Evolutionary conservation across 495 filamentous ascomycete species (phyloP).

Genomic region (Beverwykella pulmonaria): DNA sequence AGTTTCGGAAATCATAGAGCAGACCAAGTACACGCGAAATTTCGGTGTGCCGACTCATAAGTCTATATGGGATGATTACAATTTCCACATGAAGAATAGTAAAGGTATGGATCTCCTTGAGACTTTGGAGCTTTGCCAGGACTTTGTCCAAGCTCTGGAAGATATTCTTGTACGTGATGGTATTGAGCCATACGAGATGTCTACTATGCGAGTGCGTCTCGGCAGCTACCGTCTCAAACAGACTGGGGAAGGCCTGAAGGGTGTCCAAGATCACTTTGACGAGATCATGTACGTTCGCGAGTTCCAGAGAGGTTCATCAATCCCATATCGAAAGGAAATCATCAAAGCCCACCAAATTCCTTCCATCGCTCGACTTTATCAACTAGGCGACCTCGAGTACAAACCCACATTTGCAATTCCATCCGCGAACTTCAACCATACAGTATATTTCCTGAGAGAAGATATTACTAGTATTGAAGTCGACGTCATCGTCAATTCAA

Average conservation of each 20-base stretch:
- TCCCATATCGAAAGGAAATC: background rate
- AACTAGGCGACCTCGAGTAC: slow-evolving; percentile 22
- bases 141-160: slow-evolving; percentile 17
- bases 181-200: slow-evolving; percentile 24
- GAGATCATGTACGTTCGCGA: slow-evolving; percentile 24
- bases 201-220: slow-evolving; percentile 21
- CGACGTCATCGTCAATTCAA: slow-evolving; percentile 36
- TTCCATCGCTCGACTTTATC: slow-evolving; percentile 26
- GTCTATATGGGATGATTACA: slow-evolving; percentile 33
- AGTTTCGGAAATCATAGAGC: slow-evolving; percentile 17
- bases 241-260: slow-evolving; percentile 10
- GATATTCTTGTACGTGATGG: slow-evolving; percentile 20
- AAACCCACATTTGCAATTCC: slow-evolving; percentile 17
- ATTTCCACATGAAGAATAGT: slow-evolving; percentile 17
- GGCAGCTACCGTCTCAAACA: slow-evolving; percentile 22
- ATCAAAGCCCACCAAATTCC: slow-evolving; percentile 26
- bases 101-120: slow-evolving; percentile 17
- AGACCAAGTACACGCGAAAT: slow-evolving; percentile 10
- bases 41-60: background rate
- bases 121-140: slow-evolving; percentile 20
- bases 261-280: slow-evolving; percentile 18
- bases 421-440: slow-evolving; percentile 14
- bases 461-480: slow-evolving; percentile 34
- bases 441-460: slow-evolving; percentile 19
- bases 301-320: slow-evolving; percentile 8